These are phyloP conservation scores for Saitozyma sp. DNA, from an alignment of 768 basidiomycete genomes.

Conservation along the genomic window DNA sequence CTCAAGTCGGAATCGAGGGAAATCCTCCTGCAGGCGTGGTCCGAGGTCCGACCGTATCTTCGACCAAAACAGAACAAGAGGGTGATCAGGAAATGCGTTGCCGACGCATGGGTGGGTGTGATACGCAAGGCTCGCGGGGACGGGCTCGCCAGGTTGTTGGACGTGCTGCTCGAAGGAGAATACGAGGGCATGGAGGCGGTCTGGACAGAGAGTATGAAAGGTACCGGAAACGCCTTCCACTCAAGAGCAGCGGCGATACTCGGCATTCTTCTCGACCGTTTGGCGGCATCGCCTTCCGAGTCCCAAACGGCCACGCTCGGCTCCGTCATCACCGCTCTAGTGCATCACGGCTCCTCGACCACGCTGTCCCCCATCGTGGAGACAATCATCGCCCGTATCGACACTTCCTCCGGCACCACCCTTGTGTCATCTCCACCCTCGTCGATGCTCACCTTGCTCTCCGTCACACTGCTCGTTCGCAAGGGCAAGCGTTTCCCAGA, in stretches of 20 bases:
- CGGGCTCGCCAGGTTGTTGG: constrained; percentile 62
- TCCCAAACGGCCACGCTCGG: constrained; percentile 13
- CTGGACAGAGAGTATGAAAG: constrained; percentile 64
- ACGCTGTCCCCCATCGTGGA: constrained; percentile 51
- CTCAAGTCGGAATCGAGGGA: constrained; percentile 27
- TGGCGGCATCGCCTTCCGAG: constrained; percentile 53
- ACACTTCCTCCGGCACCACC: not conserved
- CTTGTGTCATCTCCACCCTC: constrained; percentile 10
- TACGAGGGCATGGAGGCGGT: constrained; percentile 69
- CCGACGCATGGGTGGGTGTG: constrained; percentile 83
- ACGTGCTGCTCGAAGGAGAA: constrained; percentile 58
- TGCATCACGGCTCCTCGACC: constrained; percentile 74
- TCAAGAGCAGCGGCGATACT: constrained; percentile 69
- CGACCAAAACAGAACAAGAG: constrained; percentile 34
- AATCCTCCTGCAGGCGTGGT: constrained; percentile 31
- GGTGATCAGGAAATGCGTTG: constrained; percentile 56
- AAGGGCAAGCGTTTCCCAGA: constrained; percentile 49
- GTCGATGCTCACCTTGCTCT: constrained; percentile 39
- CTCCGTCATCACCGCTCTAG: constrained; percentile 72
- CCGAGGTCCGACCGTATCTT: constrained; percentile 40
- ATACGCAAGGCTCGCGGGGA: constrained; percentile 69
- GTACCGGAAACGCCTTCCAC: constrained; percentile 59
- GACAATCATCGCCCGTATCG: not conserved
- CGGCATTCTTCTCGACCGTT: constrained; percentile 60
- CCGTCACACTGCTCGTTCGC: constrained; percentile 37